Evolutionary conservation across 768 basidiomycete genomes (phyloP), one percentile per base, ranked within the genome.

Genomic region (Mrakia gelida): DNA sequence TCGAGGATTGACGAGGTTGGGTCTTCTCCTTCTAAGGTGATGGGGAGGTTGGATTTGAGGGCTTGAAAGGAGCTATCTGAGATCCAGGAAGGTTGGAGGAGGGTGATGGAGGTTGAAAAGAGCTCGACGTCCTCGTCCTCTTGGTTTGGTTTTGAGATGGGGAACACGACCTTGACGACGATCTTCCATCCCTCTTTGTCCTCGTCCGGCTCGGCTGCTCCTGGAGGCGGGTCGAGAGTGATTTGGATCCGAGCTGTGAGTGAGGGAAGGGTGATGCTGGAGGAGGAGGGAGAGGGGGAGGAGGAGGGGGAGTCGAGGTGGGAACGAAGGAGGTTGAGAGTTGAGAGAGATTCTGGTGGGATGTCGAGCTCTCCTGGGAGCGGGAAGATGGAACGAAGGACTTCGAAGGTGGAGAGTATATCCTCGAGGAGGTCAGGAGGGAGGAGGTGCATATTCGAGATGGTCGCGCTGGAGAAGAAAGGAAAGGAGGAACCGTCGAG

Each of bases 31-130:
- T 10, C 18, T 16, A 28, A 56, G 26, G 56, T 32, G 23, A 9
- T 23, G 6, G 59, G 26, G 11, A 71, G 38, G 41, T 32, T 26
- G 30, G 26, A 15, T 21, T 8, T 67, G 6, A 76, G n/a, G 7
- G 1, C 28, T n/a, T 18, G 26, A 26, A 71, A 76, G 15, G 49
- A 21, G 43, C 30, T 54, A 41, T 71, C 45, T 23, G 28, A 26
- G n/a, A 76, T 67, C 68, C 67, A 76, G 43, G 30, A 13, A 1
- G 75, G 75, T 43, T 76, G 68, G 9, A 59, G 34, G n/a, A 76
- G 41, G 34, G 52, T 59, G 67, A 71, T 34, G 23, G 67, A 54
- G 8, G 75, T 61, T 26, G 65, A 67, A 32, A 11, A 43, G 21
- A 23, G 38, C 28, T 15, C 32, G 32, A 21, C 65, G 3, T 38